phyloP scores from a whole-genome alignment of 1,139 yeast species.

The Yamadazyma dushanensis region DNA sequence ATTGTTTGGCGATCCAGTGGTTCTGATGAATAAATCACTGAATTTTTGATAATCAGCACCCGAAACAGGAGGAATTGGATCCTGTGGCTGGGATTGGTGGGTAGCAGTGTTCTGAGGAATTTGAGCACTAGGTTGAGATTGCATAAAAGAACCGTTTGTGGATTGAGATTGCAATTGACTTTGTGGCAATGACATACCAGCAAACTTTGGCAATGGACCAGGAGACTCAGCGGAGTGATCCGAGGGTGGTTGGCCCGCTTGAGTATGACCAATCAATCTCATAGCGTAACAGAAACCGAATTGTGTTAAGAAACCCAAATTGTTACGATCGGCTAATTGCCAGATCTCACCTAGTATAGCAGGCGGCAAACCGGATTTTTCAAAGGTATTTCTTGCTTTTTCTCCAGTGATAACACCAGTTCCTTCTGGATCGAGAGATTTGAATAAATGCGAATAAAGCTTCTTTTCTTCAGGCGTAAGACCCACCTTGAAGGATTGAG shows the following conservation, averaged over 20 bases:
- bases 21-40: slow-evolving; percentile 70
- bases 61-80: slow-evolving; percentile 59
- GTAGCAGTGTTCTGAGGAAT: slow-evolving; percentile 38
- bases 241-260: slow-evolving; percentile 62
- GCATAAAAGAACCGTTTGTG: slow-evolving; percentile 46
- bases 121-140: slow-evolving; percentile 45
- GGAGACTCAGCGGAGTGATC: slow-evolving; percentile 52
- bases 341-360: slow-evolving; percentile 84
- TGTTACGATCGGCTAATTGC: slow-evolving; percentile 86
- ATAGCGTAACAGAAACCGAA: slow-evolving; percentile 82
- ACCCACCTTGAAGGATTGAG: slow-evolving; percentile 42
- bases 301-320: slow-evolving; percentile 82
- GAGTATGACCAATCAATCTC: slow-evolving; percentile 88
- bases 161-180: slow-evolving; percentile 35
- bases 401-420: slow-evolving; percentile 89
- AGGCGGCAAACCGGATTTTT: slow-evolving; percentile 82
- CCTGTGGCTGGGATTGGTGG: slow-evolving; percentile 31
- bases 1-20: slow-evolving; percentile 54
- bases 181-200: slow-evolving; percentile 25
- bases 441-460: slow-evolving; percentile 72
- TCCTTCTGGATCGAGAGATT: slow-evolving; percentile 73
- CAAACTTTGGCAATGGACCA: slow-evolving; percentile 61
- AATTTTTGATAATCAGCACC: slow-evolving; percentile 70
- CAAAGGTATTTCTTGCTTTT: slow-evolving; percentile 80
- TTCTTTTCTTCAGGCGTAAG: slow-evolving; percentile 80